These are phyloP conservation scores for Dentipellis sp. DNA, from an alignment of 768 basidiomycete species.

Conservation along the genomic window DNA sequence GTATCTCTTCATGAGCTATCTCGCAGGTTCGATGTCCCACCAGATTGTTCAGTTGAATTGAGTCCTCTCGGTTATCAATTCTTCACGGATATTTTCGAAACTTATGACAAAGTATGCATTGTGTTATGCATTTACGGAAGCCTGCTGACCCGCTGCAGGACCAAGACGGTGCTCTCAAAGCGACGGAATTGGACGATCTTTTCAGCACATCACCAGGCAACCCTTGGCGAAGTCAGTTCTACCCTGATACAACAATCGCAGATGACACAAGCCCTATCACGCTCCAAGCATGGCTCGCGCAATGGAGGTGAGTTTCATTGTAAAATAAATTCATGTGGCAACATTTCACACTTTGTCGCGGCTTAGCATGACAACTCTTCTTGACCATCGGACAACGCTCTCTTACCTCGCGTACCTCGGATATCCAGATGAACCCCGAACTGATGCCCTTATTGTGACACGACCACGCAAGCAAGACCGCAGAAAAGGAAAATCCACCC, in stretches of 20 bases:
- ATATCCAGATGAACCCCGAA: constrained; percentile 72
- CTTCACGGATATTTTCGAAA: constrained; percentile 93
- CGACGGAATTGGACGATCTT: constrained; percentile 73
- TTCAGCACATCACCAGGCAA: constrained; percentile 92
- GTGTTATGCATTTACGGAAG: background rate
- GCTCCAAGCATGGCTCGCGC: constrained; percentile 96
- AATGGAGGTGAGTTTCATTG: constrained; percentile 72
- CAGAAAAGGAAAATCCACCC: constrained; percentile 76
- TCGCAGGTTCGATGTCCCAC: constrained; percentile 81
- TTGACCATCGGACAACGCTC: constrained; percentile 88
- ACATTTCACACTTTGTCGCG: background rate
- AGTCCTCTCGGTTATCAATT: constrained; percentile 94
- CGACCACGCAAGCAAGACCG: constrained; percentile 78
- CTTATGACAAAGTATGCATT: constrained; percentile 75
- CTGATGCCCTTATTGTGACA: constrained; percentile 78
- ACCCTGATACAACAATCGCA: constrained; percentile 83
- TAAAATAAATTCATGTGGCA: background rate
- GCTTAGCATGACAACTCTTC: constrained; percentile 86
- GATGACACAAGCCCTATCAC: constrained; percentile 87
- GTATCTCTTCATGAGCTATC: constrained; percentile 1
- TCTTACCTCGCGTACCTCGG: constrained; percentile 95
- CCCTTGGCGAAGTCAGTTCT: constrained; percentile 90
- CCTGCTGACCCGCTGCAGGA: constrained; percentile 41
- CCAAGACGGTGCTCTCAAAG: constrained; percentile 87
- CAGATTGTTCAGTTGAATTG: constrained; percentile 92